A percentile compares a stretch with the other conserved stretches of the same genome.
Conservation (phyloP, 176 grass and related monocot species). For the Coix lacrymajobi region DNA sequence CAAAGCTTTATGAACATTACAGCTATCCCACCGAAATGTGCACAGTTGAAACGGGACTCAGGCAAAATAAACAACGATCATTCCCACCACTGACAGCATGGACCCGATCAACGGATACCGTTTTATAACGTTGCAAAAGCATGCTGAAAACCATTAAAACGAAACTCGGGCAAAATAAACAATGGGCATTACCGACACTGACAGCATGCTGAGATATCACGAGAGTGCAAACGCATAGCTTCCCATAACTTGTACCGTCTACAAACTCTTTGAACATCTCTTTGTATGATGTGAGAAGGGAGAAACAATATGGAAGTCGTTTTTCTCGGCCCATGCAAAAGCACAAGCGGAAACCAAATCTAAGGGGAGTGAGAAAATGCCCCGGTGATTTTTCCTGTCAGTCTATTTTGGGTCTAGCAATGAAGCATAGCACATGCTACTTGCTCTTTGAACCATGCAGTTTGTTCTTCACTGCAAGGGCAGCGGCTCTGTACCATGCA, state of each 20-base stretch:
- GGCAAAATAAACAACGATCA: not conserved
- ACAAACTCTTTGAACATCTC: slow-evolving; percentile 34
- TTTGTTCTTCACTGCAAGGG: slow-evolving; percentile 49
- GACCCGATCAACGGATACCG: not conserved
- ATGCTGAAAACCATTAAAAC: not conserved
- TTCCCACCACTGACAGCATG: not conserved
- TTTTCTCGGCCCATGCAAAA: slow-evolving; percentile 84
- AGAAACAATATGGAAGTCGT: slow-evolving; percentile 24
- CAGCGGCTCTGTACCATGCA: slow-evolving; percentile 70
- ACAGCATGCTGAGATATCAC: not conserved
- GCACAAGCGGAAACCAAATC: slow-evolving; percentile 81
- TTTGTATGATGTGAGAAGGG: slow-evolving; percentile 16
- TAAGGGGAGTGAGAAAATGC: slow-evolving; percentile 37
- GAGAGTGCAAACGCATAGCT: slow-evolving; percentile 18
- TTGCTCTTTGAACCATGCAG: slow-evolving; percentile 43
- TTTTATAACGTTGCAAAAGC: not conserved
- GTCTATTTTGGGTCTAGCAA: slow-evolving; percentile 26
- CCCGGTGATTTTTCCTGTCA: slow-evolving; percentile 31
- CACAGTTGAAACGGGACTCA: not conserved
- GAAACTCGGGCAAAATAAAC: not conserved
- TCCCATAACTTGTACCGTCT: slow-evolving; percentile 20
- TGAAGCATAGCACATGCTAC: not conserved
- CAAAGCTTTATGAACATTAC: too few relatives aligned
- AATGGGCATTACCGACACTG: not conserved
- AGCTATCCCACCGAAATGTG: not conserved